Evolutionary conservation across 2,329 filamentous ascomycete genomes (phyloP), one percentile per base, ranked within the genome.

Genomic region (Cyphellophora europaea): DNA sequence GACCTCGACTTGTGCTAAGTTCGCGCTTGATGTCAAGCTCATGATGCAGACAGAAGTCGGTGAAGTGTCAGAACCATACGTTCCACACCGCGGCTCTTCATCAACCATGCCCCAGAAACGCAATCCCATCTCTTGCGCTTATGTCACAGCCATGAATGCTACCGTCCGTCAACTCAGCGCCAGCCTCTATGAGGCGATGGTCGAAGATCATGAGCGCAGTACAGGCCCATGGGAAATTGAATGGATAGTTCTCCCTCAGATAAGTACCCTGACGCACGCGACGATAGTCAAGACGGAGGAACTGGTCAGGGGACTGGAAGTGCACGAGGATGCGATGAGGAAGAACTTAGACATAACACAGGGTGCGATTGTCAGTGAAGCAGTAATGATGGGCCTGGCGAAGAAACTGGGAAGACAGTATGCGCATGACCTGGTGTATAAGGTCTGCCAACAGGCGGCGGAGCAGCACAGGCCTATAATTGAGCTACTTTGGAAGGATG

Each of bases 41-140:
- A 72, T 74, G 68, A 71, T 62, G 3, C 73, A 71, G 3, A 74
- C 70, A 38, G 71, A 76, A 44, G 52, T 72, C 10, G 59, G 58
- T 3, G 66, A 74, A 50, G 68, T 74, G 3, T 63, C 67, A 0
- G 71, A 75, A 49, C 71, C 71, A 0, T 74, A 66, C 35, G 66
- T 71, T 1, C 64, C 67, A 2, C 67, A 72, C 43, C 59, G 70
- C 3, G 71, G 71, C 1, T 66, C 67, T 3, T 69, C 63, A 1
- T 70, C 65, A 1, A 74, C 71, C 0, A 74, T 74, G 71, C 70
- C 71, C 3, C 70, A 74, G 49, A 75, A 76, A 52, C 61, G 71
- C 5, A 75, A 76, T 31, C 71, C 71, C 2, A 74, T 76, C 18
- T 72, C 69, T 0, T 70, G 67, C 47, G 71, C 74, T 40, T 65